Base-by-base conservation (phyloP, 2,329 filamentous ascomycete genomes). In the Curvularia lunata region DNA sequence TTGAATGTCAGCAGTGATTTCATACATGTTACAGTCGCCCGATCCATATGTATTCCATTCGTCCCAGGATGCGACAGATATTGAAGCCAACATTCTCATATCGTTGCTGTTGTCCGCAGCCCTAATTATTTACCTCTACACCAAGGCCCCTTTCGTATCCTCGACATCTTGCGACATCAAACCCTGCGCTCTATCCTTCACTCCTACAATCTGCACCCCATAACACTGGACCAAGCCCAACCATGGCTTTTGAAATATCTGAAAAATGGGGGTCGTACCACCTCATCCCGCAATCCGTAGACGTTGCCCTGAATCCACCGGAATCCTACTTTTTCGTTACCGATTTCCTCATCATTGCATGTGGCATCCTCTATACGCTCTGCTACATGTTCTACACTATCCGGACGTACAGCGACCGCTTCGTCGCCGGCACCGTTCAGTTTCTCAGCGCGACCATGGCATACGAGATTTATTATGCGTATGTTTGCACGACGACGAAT, bases 261-360 rank as follows among this genome's bases (percentile, higher is more conserved):
- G 59, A 68, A n/a, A 40, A 61, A 43, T 65, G 60, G 62, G 78
- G 77, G 25, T 74, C 79, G 51, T 78, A 81, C 66, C 77, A 85
- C 18, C 77, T 83, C 1, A 79, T 86, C 2, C 83, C 80, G 48
- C 81, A 86, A 65, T 79, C 84, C 52, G 78, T 79, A 19, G 82
- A 84, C 62, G 68, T 77, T 0, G 73, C 70, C 1, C 67, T 78
- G 9, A 62, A 73, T 23, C 76, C 76, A 0, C 77, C 75, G 12
- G 70, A 78, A 59, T 75, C 72, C 56, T 79, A 79, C 63, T 73
- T 78, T 40, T 78, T 72, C 62, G 66, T 79, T 12, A 77, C 77
- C 55, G 76, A 79, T 66, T 76, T 76, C 49, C 65, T 79, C 9
- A 79, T 78, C 42, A 72, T 78, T 37, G 66, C 72, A 6, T 79